Base-by-base conservation (phyloP, 805 yeast genomes). In the Suhomyces vadensis region DNA sequence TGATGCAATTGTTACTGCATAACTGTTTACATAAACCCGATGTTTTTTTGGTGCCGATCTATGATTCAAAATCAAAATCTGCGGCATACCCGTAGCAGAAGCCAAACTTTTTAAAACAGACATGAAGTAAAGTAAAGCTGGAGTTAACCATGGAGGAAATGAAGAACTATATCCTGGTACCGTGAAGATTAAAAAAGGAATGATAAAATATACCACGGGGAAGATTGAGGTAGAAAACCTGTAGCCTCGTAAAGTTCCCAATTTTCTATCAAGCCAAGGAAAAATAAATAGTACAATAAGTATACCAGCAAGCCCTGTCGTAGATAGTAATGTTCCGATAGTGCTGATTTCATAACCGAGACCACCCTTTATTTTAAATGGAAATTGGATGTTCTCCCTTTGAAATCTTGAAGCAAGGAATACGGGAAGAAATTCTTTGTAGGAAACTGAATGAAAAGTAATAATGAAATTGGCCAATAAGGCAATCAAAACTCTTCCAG, bases 301-400 rank as follows among this genome's bases (percentile, higher is more conserved):
- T 50, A 66, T 64, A 6, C 74, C 74, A 49, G 60, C 52, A 21
- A 69, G 47, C 1, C 74, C 74, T 1, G 73, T 66, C 8, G 63
- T 54, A 2, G 71, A 64, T 27, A 69, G 55, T 13, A 68, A 55
- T 5, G 60, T 63, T 20, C 73, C 73, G 42, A 68, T 69, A 37
- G 53, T 56, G 19, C 60, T 55, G 24, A 61, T 48, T 37, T 60
- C 63, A 39, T 55, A 52, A 10, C 72, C 73, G 46, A 67, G 64
- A 0, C 74, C 73, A 10, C 74, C 74, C 6, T 47, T 57, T 23
- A 69, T 64, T n/a, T 40, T 45, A 48, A 65, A 64, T 1, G 74
- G 73, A 47, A 67, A 69, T 24, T 53, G 38, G 31, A 67, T 50
- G 19, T 52, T 46, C 7, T 60, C 61, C 1, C 46, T 53, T 37